phyloP scores from a whole-genome alignment of 331 rosid genomes.

The Rhamnella rubrinervis region DNA sequence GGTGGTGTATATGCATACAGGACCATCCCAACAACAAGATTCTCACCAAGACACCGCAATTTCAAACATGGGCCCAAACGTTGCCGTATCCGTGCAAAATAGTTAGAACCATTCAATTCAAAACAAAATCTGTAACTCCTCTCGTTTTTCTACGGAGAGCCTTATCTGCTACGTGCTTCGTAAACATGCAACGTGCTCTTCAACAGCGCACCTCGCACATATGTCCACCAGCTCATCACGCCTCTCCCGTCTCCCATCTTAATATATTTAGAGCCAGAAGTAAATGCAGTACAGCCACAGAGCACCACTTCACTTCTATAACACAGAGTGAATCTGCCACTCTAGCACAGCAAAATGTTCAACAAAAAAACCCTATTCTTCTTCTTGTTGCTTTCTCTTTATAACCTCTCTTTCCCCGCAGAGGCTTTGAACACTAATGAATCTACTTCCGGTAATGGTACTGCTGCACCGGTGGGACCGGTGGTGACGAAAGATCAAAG shows the following conservation, averaged over 20 bases:
- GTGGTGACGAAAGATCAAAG: constrained; percentile 53
- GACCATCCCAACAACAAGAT: too few relatives aligned
- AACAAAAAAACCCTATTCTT: constrained; percentile 20
- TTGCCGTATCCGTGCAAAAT: too few relatives aligned
- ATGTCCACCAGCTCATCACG: constrained; percentile 4
- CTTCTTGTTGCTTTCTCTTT: constrained; percentile 14
- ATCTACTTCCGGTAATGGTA: constrained; percentile 8
- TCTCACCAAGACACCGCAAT: too few relatives aligned
- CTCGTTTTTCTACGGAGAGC: constrained; percentile 19
- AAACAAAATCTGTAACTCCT: not conserved
- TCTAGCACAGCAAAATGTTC: constrained; percentile 22
- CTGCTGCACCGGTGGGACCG: constrained; percentile 16
- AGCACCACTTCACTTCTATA: not conserved
- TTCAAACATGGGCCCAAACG: too few relatives aligned
- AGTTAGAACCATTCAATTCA: not conserved
- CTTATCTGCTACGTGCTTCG: constrained; percentile 39
- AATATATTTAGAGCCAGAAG: not conserved
- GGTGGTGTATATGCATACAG: too few relatives aligned
- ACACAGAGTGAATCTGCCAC: not conserved
- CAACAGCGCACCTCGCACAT: constrained; percentile 38
- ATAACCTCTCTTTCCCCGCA: constrained; percentile 15
- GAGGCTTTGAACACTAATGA: constrained; percentile 19
- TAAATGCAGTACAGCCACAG: constrained; percentile 23
- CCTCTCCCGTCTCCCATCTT: not conserved
- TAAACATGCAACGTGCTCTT: constrained; percentile 43